Percentiles rank a stretch among this genome's conserved stretches.
Conservation (phyloP, 495 filamentous ascomycete species). For the Apiosordaria backusii region DNA sequence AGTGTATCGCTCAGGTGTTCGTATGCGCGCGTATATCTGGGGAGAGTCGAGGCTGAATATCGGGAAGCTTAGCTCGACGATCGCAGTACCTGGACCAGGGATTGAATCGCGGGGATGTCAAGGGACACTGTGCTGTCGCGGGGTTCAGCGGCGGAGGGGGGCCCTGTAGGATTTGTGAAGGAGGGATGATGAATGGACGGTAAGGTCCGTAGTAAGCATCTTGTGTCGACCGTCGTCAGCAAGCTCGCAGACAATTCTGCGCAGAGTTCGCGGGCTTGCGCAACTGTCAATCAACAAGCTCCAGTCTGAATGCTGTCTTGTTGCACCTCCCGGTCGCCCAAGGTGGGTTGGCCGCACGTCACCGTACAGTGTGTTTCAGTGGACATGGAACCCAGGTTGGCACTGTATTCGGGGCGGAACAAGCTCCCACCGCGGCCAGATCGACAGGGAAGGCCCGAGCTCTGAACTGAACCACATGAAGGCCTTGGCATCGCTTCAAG, state of each 20-base stretch:
- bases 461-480: background rate
- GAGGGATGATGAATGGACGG: background rate
- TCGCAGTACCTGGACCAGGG: background rate
- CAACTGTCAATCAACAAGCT: background rate
- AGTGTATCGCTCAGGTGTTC: slow-evolving; percentile 9
- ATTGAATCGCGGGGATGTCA: background rate
- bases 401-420: slow-evolving; percentile 17
- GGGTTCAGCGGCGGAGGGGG: slow-evolving; percentile 14
- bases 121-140: background rate
- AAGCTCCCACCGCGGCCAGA: background rate
- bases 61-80: background rate
- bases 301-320: background rate
- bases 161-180: slow-evolving; percentile 1
- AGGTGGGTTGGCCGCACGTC: slow-evolving; percentile 16
- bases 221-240: slow-evolving; percentile 4
- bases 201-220: slow-evolving; percentile 9
- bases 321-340: background rate
- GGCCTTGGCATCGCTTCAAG: slow-evolving; percentile 1
- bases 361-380: slow-evolving; percentile 13
- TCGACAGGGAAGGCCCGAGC: background rate
- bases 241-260: background rate
- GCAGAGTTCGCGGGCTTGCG: background rate
- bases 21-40: background rate
- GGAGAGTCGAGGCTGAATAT: background rate
- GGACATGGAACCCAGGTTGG: too few relatives aligned